Evolutionary conservation across 176 grass and related monocot species (phyloP).

Genomic region (Secale cereale): DNA sequence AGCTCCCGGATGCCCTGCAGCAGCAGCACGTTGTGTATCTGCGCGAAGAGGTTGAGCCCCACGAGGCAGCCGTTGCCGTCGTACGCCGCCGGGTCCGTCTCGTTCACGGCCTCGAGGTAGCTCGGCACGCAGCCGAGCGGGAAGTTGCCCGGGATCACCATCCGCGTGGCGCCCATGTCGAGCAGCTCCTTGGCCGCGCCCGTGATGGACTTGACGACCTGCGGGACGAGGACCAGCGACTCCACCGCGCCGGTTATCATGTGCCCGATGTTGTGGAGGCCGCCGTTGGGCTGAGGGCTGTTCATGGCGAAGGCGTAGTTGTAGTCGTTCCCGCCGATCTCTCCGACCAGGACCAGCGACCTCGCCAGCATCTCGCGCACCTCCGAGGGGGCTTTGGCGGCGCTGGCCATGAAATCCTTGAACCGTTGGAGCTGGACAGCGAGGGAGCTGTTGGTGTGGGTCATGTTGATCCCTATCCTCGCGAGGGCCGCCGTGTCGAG

Average conservation of each 20-base stretch:
- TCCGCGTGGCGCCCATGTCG: constrained; percentile 42
- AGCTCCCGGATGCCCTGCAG: constrained; percentile 31
- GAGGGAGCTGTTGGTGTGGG: constrained; percentile 10
- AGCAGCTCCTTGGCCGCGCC: constrained; percentile 18
- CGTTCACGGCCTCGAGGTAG: constrained; percentile 50
- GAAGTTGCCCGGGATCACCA: constrained; percentile 70
- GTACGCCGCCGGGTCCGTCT: constrained; percentile 19
- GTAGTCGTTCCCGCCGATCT: constrained; percentile 98
- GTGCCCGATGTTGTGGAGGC: not conserved
- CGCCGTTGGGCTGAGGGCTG: not conserved
- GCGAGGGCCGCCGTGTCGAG: constrained; percentile 41
- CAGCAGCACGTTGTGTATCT: constrained; percentile 54
- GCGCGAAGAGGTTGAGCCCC: constrained; percentile 54
- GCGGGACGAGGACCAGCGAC: constrained; percentile 51
- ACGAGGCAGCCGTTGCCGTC: constrained; percentile 50
- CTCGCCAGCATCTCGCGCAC: not conserved
- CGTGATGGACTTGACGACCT: constrained; percentile 49
- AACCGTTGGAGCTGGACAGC: not conserved
- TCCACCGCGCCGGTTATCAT: constrained; percentile 23
- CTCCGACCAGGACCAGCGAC: constrained; percentile 63
- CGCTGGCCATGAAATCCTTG: not conserved
- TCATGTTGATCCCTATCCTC: not conserved
- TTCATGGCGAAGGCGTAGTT: constrained; percentile 72
- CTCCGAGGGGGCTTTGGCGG: not conserved
- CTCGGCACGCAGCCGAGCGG: constrained; percentile 71